Evolutionary conservation across 73 alveolate genomes (phyloP).

Genomic region (Symbiodinium natans): DNA sequence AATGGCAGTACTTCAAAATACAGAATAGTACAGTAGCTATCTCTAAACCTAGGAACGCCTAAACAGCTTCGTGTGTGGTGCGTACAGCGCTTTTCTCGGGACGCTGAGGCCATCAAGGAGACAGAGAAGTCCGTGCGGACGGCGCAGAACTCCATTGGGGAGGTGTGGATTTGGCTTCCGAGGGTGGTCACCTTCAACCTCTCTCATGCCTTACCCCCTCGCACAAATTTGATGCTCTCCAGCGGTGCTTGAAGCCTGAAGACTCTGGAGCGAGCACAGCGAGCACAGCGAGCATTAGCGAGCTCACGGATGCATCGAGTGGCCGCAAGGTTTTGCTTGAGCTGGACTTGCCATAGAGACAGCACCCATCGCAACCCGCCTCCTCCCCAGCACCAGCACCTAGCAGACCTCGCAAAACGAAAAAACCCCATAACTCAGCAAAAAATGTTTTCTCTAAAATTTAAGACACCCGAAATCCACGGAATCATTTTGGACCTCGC

Average conservation of each 20-base stretch:
- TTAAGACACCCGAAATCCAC: too few relatives aligned
- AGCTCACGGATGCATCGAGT: neutral
- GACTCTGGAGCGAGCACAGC: neutral
- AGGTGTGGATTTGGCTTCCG: conserved; percentile 9
- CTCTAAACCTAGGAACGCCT: too few relatives aligned
- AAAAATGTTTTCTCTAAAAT: too few relatives aligned
- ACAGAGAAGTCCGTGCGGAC: conserved; percentile 72
- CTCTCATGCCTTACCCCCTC: neutral
- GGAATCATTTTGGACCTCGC: too few relatives aligned
- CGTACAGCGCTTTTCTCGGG: too few relatives aligned
- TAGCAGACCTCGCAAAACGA: too few relatives aligned
- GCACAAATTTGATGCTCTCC: neutral
- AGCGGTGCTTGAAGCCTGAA: neutral
- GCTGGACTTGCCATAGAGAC: neutral
- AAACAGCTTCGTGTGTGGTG: too few relatives aligned
- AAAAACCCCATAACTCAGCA: too few relatives aligned
- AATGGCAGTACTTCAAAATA: too few relatives aligned
- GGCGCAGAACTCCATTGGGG: conserved; percentile 62
- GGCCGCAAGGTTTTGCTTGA: neutral
- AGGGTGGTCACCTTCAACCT: neutral
- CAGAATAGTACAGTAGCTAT: too few relatives aligned
- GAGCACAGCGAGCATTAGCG: neutral
- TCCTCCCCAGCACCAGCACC: too few relatives aligned
- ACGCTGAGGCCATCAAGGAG: conserved; percentile 53
- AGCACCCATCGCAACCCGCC: too few relatives aligned